phyloP scores from a whole-genome alignment of 192 early-diverging fungal species.

The Coemansia aciculifera region DNA sequence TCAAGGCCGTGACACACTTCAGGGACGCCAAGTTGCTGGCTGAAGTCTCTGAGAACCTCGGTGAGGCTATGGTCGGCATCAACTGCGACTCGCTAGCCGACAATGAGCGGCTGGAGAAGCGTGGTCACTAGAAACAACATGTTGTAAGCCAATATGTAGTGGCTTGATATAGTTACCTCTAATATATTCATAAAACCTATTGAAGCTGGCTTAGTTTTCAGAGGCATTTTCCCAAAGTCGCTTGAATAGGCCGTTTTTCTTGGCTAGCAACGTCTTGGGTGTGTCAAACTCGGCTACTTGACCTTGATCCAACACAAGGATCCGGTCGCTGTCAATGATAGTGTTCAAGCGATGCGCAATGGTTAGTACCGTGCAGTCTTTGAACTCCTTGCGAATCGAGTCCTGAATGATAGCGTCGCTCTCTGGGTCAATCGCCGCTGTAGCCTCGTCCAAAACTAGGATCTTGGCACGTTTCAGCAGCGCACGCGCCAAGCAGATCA shows the following conservation, averaged over 20 bases:
- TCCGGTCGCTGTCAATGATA: constrained; percentile 70
- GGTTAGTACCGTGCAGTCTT: constrained; percentile 74
- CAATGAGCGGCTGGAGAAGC: constrained; percentile 50
- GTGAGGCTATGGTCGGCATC: constrained; percentile 96
- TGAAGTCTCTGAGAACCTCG: constrained; percentile 84
- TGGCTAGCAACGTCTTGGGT: constrained; percentile 27
- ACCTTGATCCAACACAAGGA: constrained; percentile 77
- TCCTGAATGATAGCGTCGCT: constrained; percentile 73
- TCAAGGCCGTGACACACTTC: constrained; percentile 96
- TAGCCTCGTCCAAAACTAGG: constrained; percentile 89
- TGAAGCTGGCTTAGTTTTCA: neutral
- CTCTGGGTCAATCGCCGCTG: constrained; percentile 65
- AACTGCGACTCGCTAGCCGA: constrained; percentile 57
- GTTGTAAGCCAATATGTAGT: no score
- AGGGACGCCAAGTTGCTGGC: constrained; percentile 86
- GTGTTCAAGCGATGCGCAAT: constrained; percentile 87
- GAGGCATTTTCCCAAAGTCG: neutral
- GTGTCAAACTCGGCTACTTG: constrained; percentile 69
- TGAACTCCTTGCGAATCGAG: constrained; percentile 71
- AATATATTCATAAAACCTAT: neutral
- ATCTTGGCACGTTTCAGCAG: constrained; percentile 70
- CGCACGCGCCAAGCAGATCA: constrained; percentile 69
- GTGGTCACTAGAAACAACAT: constrained; percentile 16
- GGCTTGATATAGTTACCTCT: neutral
- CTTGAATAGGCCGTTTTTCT: neutral